Evolutionary conservation across 805 yeast species (phyloP).

Genomic region (Priceomyces melissophilus): DNA sequence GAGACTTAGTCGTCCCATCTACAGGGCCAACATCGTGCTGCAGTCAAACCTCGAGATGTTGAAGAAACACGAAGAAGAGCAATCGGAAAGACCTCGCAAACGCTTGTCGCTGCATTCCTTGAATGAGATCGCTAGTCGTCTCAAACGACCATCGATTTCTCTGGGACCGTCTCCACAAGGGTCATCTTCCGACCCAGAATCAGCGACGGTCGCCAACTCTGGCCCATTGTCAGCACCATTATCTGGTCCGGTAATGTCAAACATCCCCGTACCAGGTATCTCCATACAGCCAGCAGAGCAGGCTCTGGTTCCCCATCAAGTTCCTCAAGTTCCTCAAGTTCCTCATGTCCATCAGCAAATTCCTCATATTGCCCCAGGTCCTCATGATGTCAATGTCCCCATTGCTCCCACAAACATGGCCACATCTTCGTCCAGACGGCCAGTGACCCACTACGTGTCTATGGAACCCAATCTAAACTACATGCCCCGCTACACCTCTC

Average conservation of each 20-base stretch:
- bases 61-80: slow-evolving; percentile 9
- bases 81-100: slow-evolving; percentile 7
- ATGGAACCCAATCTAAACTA: too few relatives aligned
- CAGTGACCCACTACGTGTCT: too few relatives aligned
- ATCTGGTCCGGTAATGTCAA: too few relatives aligned
- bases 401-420: too few relatives aligned
- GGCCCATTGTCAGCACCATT: background rate
- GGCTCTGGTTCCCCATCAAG: background rate
- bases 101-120: slow-evolving; percentile 5
- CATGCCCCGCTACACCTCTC: too few relatives aligned
- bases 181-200: background rate
- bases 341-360: background rate
- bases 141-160: slow-evolving; percentile 1
- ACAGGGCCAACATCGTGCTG: slow-evolving; percentile 25
- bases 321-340: background rate
- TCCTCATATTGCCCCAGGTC: background rate
- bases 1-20: slow-evolving; percentile 39
- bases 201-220: background rate
- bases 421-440: too few relatives aligned
- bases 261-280: too few relatives aligned
- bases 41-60: slow-evolving; percentile 13
- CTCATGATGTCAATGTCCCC: background rate
- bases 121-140: slow-evolving; percentile 2
- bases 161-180: background rate
- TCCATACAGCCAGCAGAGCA: too few relatives aligned